These are phyloP conservation scores for Aquanectria penicillioides DNA, from an alignment of 2,329 filamentous ascomycete genomes.

Conservation along the genomic window DNA sequence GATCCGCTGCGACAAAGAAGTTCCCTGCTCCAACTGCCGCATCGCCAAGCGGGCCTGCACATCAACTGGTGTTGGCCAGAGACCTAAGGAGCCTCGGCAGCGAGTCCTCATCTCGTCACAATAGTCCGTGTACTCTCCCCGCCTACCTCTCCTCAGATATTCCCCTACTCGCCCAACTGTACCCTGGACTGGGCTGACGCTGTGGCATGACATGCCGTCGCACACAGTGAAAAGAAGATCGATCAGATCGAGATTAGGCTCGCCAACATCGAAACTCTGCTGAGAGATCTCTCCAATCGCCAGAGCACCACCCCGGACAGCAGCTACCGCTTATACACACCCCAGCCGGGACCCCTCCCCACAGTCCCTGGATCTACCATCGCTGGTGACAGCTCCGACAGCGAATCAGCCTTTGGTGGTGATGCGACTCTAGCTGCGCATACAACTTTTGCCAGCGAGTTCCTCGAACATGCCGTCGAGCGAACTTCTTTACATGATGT, in stretches of 20 bases:
- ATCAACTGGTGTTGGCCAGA: slow-evolving; percentile 64
- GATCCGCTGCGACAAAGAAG: slow-evolving; percentile 69
- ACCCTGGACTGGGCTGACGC: neutral
- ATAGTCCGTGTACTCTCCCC: slow-evolving; percentile 58
- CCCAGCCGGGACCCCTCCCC: slow-evolving; percentile 34
- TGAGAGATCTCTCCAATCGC: slow-evolving; percentile 49
- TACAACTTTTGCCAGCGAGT: slow-evolving; percentile 64
- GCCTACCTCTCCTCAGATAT: slow-evolving; percentile 1
- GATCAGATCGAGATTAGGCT: slow-evolving; percentile 58
- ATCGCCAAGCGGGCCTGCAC: slow-evolving; percentile 63
- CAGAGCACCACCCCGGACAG: slow-evolving; percentile 36
- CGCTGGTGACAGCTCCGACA: slow-evolving; percentile 51
- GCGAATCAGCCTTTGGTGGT: slow-evolving; percentile 57
- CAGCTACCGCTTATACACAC: slow-evolving; percentile 32
- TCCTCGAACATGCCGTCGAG: slow-evolving; percentile 63
- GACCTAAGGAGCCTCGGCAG: slow-evolving; percentile 64
- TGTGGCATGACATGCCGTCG: neutral
- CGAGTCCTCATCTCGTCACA: slow-evolving; percentile 69
- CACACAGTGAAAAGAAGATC: slow-evolving; percentile 62
- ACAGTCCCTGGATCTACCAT: slow-evolving; percentile 44
- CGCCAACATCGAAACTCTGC: slow-evolving; percentile 55
- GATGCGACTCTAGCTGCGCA: slow-evolving; percentile 60
- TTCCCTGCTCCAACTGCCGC: slow-evolving; percentile 67
- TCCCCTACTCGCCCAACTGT: neutral
- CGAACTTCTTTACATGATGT: slow-evolving; percentile 57